Percentiles rank a stretch among this genome's conserved stretches.
These are phyloP conservation scores for Phytopythium aichiense DNA, from an alignment of 352 stramenopile species.

Conservation along the genomic window DNA sequence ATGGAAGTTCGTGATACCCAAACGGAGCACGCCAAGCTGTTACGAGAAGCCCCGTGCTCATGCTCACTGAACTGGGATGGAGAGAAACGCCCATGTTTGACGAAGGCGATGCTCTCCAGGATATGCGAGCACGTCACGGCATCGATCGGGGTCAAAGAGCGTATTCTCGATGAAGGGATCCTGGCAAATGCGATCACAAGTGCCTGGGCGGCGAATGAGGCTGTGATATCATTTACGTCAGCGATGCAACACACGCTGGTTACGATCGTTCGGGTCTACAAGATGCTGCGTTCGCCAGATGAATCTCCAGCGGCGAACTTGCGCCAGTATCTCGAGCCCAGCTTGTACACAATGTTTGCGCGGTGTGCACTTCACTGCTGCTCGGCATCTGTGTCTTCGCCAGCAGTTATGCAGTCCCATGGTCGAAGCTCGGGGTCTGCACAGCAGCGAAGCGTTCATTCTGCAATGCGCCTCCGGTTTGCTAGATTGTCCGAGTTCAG, in stretches of 20 bases:
- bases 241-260: constrained; percentile 17
- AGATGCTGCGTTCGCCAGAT: constrained; percentile 34
- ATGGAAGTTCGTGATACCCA: constrained; percentile 16
- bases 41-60: constrained; percentile 15
- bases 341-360: constrained; percentile 31
- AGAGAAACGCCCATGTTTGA: constrained; percentile 20
- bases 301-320: constrained; percentile 35
- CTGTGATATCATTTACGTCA: constrained; percentile 18
- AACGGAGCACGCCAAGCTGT: constrained; percentile 10
- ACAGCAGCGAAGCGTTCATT: constrained; percentile 52
- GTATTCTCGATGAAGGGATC: constrained; percentile 35
- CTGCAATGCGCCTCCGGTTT: constrained; percentile 49
- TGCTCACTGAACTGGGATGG: constrained; percentile 42
- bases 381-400: constrained; percentile 16
- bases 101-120: constrained; percentile 19
- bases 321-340: constrained; percentile 33
- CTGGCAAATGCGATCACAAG: constrained; percentile 31
- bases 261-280: constrained; percentile 29
- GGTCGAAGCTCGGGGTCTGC: constrained; percentile 6
- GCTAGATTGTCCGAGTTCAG: constrained; percentile 13
- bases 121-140: constrained; percentile 31
- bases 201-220: constrained; percentile 17
- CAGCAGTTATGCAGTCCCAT: constrained; percentile 9
- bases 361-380: constrained; percentile 37
- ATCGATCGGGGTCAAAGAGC: constrained; percentile 43